Evolutionary conservation across 1,284 basidiomycete genomes (phyloP).

Genomic region (Xerocomus minutiporus): DNA sequence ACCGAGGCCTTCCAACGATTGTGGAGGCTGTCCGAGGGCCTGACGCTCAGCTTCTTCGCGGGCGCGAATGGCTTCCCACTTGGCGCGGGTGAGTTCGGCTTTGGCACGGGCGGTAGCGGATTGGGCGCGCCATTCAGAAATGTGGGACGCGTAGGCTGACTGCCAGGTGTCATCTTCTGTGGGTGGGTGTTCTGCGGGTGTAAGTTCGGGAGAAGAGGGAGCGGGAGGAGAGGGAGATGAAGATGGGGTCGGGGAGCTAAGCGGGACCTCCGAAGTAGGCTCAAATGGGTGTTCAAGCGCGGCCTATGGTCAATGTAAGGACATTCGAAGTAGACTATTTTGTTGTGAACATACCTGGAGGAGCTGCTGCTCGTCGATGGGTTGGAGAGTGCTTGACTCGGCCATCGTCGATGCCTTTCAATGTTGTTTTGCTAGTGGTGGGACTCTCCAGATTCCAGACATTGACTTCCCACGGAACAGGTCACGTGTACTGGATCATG

Average conservation of each 20-base stretch:
- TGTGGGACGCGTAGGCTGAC: slow-evolving; percentile 63
- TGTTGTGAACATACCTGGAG: slow-evolving; percentile 17
- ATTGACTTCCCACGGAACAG: slow-evolving; percentile 4
- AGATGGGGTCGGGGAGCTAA: slow-evolving; percentile 14
- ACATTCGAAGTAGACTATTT: background rate
- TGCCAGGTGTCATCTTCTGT: slow-evolving; percentile 46
- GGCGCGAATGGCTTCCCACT: slow-evolving; percentile 56
- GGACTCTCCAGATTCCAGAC: background rate
- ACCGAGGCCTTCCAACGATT: slow-evolving; percentile 48
- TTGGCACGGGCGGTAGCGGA: slow-evolving; percentile 71
- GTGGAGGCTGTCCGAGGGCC: slow-evolving; percentile 44
- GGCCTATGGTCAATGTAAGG: slow-evolving; percentile 11
- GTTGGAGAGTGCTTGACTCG: slow-evolving; percentile 21
- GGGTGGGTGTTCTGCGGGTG: background rate
- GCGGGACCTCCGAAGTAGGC: slow-evolving; percentile 21
- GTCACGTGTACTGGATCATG: slow-evolving; percentile 13
- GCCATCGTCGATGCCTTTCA: slow-evolving; percentile 20
- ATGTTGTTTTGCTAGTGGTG: background rate
- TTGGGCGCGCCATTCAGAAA: slow-evolving; percentile 69
- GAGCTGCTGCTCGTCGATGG: slow-evolving; percentile 23
- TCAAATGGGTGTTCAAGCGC: slow-evolving; percentile 29
- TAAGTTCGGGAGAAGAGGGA: background rate
- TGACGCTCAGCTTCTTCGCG: slow-evolving; percentile 22
- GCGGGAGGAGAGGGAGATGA: background rate
- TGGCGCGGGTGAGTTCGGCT: slow-evolving; percentile 67